These are phyloP conservation scores for Metschnikowia continentalis DNA, from an alignment of 805 yeast genomes.

Conservation along the genomic window DNA sequence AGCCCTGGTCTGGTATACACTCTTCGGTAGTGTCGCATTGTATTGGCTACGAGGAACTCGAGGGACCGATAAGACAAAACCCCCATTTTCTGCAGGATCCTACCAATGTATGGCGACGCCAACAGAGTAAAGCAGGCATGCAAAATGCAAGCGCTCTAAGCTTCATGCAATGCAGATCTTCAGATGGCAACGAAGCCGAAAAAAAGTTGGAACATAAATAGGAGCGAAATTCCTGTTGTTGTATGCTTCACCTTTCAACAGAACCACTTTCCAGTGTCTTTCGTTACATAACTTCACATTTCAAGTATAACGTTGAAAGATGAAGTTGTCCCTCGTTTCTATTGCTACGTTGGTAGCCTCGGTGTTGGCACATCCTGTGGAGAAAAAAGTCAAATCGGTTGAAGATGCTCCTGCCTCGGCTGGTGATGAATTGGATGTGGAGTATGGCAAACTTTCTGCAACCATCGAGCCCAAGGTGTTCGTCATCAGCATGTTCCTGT, in stretches of 20 bases:
- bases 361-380: conserved; percentile 16
- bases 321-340: conserved; percentile 19
- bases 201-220: not conserved
- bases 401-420: conserved; percentile 5
- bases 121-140: not conserved
- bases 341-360: conserved; percentile 14
- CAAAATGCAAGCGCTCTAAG: not conserved
- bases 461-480: conserved; percentile 50
- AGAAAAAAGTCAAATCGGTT: conserved; percentile 11
- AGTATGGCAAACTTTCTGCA: conserved; percentile 30
- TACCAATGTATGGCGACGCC: not conserved
- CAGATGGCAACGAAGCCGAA: not conserved
- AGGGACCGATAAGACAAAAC: not conserved
- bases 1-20: not conserved
- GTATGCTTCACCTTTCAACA: no score
- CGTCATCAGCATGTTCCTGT: conserved; percentile 51
- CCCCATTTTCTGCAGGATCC: not conserved
- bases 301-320: not conserved
- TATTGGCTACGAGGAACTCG: not conserved
- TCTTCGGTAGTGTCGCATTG: not conserved
- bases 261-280: no score
- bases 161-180: not conserved
- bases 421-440: conserved; percentile 18
- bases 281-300: no score
- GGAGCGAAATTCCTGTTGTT: no score